Base-by-base conservation (phyloP, 179 eudicot genomes). In the Heliamphora pulchella region DNA sequence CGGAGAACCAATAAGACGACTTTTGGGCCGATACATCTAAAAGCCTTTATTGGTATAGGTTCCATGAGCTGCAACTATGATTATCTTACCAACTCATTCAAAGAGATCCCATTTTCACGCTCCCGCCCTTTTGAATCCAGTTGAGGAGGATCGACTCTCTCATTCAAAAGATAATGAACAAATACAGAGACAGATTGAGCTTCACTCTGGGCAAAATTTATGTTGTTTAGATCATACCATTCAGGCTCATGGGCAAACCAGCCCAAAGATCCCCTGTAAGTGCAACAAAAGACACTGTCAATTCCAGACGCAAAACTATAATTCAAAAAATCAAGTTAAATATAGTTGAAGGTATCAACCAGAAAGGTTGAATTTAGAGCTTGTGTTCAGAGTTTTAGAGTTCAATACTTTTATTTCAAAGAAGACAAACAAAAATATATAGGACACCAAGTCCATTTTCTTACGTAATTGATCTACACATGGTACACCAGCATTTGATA, bases 231-330 rank as follows among this genome's bases (percentile, higher is more conserved):
- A 73, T 96, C 99, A 81, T 85, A 92, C 98, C 97, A 96, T 81
- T 94, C 98, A 78, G 99, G 97, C 83, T 90, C 92, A 81, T 85
- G 88, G 76, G 97, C 89, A 89, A 96, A 96, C 98, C 98, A 96
- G 71, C 98, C 99, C 83, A 96, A 89, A 78, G 93, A 84, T 78
- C 97, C 87, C 87, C 99, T 96, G 95, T 78, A 87, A 50, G 14
- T 58, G 18, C 48, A 51, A 57, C 61, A 76, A 69, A 46, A 77
- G 0, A 18, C 20, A 18, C 8, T 2, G 62, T 22, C 74, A 53
- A 11, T 3, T 55, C 50, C 64, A 69, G 51, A 70, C 55, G 55
- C 53, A 57, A 79, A 20, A 70, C 8, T 13, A 62, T n/a, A 72
- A 6, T 62, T 62, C 31, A 3, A 59, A 47, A 11, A 62, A 18